Conservation (phyloP, 768 basidiomycete genomes). For the Termitomyces bulborhizus region DNA sequence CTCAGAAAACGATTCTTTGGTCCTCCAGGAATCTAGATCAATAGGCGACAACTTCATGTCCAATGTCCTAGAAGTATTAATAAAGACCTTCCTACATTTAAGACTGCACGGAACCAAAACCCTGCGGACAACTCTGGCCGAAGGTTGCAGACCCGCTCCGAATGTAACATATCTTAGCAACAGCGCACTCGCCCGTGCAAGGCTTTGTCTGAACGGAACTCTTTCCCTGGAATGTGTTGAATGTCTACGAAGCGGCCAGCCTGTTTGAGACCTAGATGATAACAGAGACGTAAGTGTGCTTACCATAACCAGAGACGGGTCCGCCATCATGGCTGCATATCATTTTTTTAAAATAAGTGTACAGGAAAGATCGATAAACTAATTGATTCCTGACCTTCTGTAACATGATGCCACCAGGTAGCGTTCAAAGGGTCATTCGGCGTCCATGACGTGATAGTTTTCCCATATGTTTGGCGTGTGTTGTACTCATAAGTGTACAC, state of each 20-base stretch:
- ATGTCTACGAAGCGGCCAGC: slow-evolving; percentile 33
- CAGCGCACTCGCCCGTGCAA: slow-evolving; percentile 57
- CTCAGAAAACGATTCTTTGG: too few relatives aligned
- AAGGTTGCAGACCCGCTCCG: slow-evolving; percentile 66
- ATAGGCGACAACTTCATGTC: too few relatives aligned
- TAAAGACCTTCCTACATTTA: slow-evolving; percentile 2
- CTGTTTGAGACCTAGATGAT: neutral
- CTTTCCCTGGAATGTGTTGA: slow-evolving; percentile 71
- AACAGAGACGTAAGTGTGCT: slow-evolving; percentile 14
- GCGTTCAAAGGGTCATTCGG: slow-evolving; percentile 66
- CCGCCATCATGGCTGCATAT: slow-evolving; percentile 48
- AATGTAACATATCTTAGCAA: slow-evolving; percentile 72
- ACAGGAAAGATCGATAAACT: neutral
- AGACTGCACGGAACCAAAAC: slow-evolving; percentile 53
- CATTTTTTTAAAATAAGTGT: neutral
- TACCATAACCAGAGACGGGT: slow-evolving; percentile 55
- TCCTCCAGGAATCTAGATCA: too few relatives aligned
- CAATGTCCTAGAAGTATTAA: neutral
- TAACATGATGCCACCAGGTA: slow-evolving; percentile 80
- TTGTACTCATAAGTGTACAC: slow-evolving; percentile 62
- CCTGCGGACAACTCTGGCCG: slow-evolving; percentile 50
- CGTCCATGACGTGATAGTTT: slow-evolving; percentile 51
- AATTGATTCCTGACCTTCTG: slow-evolving; percentile 41
- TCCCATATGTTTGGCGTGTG: slow-evolving; percentile 63
- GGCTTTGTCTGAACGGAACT: slow-evolving; percentile 44